Percentiles rank a stretch among this genome's conserved stretches.
These are phyloP conservation scores for Amphirosellinia nigrospora DNA, from an alignment of 495 filamentous ascomycete species.

Conservation along the genomic window DNA sequence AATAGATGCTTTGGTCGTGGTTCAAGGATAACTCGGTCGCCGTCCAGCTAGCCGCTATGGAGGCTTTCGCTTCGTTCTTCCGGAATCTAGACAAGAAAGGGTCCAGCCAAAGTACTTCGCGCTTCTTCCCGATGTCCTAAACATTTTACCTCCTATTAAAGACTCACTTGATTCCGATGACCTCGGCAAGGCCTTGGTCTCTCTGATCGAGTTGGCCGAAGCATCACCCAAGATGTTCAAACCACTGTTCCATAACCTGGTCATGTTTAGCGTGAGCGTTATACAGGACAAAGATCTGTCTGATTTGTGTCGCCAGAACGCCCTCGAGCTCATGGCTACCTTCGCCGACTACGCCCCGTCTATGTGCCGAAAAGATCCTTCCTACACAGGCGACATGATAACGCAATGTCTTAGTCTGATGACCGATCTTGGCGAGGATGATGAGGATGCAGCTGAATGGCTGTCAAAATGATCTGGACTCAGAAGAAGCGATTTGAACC, in stretches of 20 bases:
- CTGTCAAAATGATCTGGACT: conserved; percentile 92
- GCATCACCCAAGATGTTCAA: conserved; percentile 96
- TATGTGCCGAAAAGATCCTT: conserved; percentile 92
- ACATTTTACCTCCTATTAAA: conserved; percentile 91
- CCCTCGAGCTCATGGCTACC: conserved; percentile 95
- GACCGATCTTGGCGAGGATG: conserved; percentile 97
- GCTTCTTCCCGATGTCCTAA: conserved; percentile 86
- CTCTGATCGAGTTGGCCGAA: conserved; percentile 93
- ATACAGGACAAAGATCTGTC: conserved; percentile 94
- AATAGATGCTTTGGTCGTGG: conserved; percentile 80
- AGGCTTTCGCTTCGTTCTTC: conserved; percentile 96
- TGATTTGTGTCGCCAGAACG: conserved; percentile 90
- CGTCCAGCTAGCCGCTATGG: conserved; percentile 92
- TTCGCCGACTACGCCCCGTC: conserved; percentile 93
- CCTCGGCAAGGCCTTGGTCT: conserved; percentile 84
- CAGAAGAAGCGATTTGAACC: conserved; percentile 97
- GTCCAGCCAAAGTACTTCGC: conserved; percentile 83
- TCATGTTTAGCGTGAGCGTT: conserved; percentile 88
- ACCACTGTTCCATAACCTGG: conserved; percentile 83
- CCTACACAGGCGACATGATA: conserved; percentile 94
- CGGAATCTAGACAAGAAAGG: conserved; percentile 83
- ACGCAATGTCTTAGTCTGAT: conserved; percentile 98
- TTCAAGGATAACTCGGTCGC: conserved; percentile 86
- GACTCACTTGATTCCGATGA: conserved; percentile 86
- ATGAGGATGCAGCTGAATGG: conserved; percentile 97